phyloP scores from a whole-genome alignment of 768 basidiomycete species.

The Phylloporus scabripes region DNA sequence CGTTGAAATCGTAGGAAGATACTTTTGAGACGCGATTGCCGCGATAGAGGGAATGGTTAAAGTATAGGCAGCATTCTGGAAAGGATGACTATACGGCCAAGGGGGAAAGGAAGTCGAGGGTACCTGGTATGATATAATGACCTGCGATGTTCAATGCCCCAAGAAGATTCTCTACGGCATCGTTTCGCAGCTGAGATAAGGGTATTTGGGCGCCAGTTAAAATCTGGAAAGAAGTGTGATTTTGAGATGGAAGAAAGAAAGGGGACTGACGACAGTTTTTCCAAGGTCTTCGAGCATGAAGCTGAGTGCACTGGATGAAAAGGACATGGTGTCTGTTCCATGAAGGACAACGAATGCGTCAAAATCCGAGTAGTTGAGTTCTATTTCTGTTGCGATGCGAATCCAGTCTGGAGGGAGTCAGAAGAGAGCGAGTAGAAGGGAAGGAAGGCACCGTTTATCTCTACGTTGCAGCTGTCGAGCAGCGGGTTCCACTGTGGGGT shows the following conservation, averaged over 20 bases:
- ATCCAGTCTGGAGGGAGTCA: slow-evolving; percentile 66
- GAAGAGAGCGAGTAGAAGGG: background rate
- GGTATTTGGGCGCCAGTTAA: slow-evolving; percentile 93
- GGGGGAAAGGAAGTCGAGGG: background rate
- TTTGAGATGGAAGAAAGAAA: background rate
- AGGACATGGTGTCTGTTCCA: slow-evolving; percentile 90
- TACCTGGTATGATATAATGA: slow-evolving; percentile 87
- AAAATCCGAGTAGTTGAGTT: slow-evolving; percentile 79
- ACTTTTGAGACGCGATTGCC: slow-evolving; percentile 81
- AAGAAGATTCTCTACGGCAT: slow-evolving; percentile 89
- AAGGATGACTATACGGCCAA: background rate
- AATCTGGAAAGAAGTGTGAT: slow-evolving; percentile 46
- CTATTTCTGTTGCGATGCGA: slow-evolving; percentile 85
- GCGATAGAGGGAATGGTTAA: slow-evolving; percentile 83
- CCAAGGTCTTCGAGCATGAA: slow-evolving; percentile 91
- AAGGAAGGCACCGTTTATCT: slow-evolving; percentile 57
- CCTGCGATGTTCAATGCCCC: slow-evolving; percentile 87
- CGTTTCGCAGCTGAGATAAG: slow-evolving; percentile 84
- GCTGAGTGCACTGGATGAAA: slow-evolving; percentile 82
- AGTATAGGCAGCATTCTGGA: slow-evolving; percentile 81
- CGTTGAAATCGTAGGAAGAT: slow-evolving; percentile 78
- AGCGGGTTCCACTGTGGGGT: slow-evolving; percentile 71
- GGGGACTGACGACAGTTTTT: slow-evolving; percentile 68
- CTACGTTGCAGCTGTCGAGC: slow-evolving; percentile 86
- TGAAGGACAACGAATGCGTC: slow-evolving; percentile 91